These are phyloP conservation scores for Phylloboletellus chloephorus DNA, from an alignment of 1,284 basidiomycete species.

Conservation along the genomic window DNA sequence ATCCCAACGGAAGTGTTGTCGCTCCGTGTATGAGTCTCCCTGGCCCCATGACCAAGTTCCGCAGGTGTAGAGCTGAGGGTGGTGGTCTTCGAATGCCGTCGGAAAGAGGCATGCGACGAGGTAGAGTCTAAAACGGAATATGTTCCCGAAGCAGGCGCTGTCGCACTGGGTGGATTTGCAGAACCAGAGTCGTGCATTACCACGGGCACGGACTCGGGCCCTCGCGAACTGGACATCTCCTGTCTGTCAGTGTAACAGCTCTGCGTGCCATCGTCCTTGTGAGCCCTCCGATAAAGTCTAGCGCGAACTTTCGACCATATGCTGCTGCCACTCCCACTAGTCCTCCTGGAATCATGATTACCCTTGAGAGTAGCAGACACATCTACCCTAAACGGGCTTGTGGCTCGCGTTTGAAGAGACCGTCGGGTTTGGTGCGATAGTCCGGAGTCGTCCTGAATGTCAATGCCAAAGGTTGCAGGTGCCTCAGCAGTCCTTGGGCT, in stretches of 20 bases:
- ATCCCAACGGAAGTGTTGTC: slow-evolving; percentile 16
- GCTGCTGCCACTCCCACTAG: slow-evolving; percentile 27
- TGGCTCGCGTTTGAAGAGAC: slow-evolving; percentile 34
- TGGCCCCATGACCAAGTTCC: slow-evolving; percentile 23
- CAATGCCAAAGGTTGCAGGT: slow-evolving; percentile 1
- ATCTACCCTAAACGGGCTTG: slow-evolving; percentile 44
- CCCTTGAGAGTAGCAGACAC: slow-evolving; percentile 32
- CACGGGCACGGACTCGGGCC: slow-evolving; percentile 32
- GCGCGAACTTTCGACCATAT: slow-evolving; percentile 32
- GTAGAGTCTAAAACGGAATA: slow-evolving; percentile 57
- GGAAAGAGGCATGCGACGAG: slow-evolving; percentile 43
- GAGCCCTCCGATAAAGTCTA: slow-evolving; percentile 30
- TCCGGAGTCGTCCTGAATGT: not conserved
- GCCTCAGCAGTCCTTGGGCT: slow-evolving; percentile 31
- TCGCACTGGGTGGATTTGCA: slow-evolving; percentile 28
- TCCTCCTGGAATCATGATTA: slow-evolving; percentile 23
- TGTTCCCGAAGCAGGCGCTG: slow-evolving; percentile 29
- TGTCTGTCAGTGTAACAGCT: slow-evolving; percentile 17
- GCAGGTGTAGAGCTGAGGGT: slow-evolving; percentile 28
- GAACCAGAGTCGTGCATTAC: slow-evolving; percentile 28
- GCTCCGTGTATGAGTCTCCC: slow-evolving; percentile 12
- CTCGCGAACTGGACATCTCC: slow-evolving; percentile 21
- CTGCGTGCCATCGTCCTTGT: slow-evolving; percentile 27
- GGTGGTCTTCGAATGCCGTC: slow-evolving; percentile 34
- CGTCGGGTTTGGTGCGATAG: slow-evolving; percentile 12